Percentiles rank a stretch among this genome's conserved stretches.
phyloP scores from a whole-genome alignment of 2,329 filamentous ascomycete species.

The Apiospora pterosperma region DNA sequence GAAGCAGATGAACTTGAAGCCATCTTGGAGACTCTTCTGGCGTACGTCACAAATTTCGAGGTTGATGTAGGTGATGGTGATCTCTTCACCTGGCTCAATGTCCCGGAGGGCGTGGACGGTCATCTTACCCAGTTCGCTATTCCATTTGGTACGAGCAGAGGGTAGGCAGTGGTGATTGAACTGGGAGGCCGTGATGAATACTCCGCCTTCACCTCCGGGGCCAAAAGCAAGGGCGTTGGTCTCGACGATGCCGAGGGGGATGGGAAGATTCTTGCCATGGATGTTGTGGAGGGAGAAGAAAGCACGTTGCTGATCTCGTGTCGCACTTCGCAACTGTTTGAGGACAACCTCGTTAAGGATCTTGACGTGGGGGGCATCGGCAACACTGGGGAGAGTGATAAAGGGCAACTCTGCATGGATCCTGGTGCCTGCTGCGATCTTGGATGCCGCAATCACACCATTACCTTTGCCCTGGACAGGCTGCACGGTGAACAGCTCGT shows the following conservation, averaged over 20 bases:
- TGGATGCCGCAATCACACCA: not conserved
- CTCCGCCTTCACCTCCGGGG: not conserved
- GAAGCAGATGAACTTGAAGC: slow-evolving; percentile 2
- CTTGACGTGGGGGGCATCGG: not conserved
- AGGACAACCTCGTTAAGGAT: not conserved
- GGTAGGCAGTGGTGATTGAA: slow-evolving; percentile 7
- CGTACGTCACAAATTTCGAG: not conserved
- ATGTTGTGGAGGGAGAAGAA: slow-evolving; percentile 8
- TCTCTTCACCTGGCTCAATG: slow-evolving; percentile 7
- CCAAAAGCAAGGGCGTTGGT: slow-evolving; percentile 3
- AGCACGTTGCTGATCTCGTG: slow-evolving; percentile 4
- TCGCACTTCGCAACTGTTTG: not conserved
- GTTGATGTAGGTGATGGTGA: slow-evolving; percentile 7
- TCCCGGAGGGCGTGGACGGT: slow-evolving; percentile 7
- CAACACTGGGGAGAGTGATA: not conserved
- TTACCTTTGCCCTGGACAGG: slow-evolving; percentile 6
- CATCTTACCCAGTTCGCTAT: not conserved
- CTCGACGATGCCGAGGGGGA: slow-evolving; percentile 3
- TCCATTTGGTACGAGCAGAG: slow-evolving; percentile 3
- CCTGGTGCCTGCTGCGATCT: slow-evolving; percentile 5
- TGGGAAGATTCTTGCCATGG: slow-evolving; percentile 1
- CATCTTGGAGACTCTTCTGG: not conserved
- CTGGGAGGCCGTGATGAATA: slow-evolving; percentile 6
- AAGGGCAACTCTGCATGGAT: slow-evolving; percentile 6
- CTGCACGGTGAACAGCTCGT: slow-evolving; percentile 4